Evolutionary conservation across 495 filamentous ascomycete genomes (phyloP), one percentile per base, ranked within the genome.

Genomic region (Aspergillus incahuasiensis): DNA sequence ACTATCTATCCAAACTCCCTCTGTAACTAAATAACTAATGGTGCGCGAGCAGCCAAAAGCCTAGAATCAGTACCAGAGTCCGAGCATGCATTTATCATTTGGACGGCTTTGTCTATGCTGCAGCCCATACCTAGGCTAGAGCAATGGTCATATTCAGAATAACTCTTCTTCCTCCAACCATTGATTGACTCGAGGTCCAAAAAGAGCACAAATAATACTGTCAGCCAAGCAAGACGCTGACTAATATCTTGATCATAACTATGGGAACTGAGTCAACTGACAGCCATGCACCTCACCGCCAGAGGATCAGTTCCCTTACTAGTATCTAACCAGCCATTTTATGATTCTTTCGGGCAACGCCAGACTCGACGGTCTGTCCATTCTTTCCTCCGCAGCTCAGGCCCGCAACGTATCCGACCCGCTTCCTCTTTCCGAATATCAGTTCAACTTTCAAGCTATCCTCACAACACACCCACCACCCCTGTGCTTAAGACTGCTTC

Each of bases 251-350:
- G 32, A 35, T 35, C 2, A 35, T 35, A 35, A 11, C 6, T 5
- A 35, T n/a, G n/a, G n/a, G n/a, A n/a, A n/a, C n/a, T n/a, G n/a
- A n/a, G n/a, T n/a, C n/a, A n/a, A n/a, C n/a, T n/a, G n/a, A n/a
- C n/a, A n/a, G n/a, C 6, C 6, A 35, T 35, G 13, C 12, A 48
- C 48, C 11, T 66, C 68, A 71, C 68, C 68, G 68, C 68, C 65
- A 68, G 65, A 16, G 41, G 48, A 57, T 11, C 6, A 58, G 32
- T 48, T 28, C 21, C 12, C 30, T 19, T 45, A n/a, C n/a, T n/a
- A 48, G 25, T 38, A 30, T 45, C 16, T 21, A 35, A 35, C 32
- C 19, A 40, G 48, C 41, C 47, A 21, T 53, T 50, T 38, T 39
- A 50, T 39, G 15, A 48, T 28, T 24, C 49, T 54, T 12, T 45